Conservation (phyloP, 306 rosid species). For the Trichosanthes cucumerina region DNA sequence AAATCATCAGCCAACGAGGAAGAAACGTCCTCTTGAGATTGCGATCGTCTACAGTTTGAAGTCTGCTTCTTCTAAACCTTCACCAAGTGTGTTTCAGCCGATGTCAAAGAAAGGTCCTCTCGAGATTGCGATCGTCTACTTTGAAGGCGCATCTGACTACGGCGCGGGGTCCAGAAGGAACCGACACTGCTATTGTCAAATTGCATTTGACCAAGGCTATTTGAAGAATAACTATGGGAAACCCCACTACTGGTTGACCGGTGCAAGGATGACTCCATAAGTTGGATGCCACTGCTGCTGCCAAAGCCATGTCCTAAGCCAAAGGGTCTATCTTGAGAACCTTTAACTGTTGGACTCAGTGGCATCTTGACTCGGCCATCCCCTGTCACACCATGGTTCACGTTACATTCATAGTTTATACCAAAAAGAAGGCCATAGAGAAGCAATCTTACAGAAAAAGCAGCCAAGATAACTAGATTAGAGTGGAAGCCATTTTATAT, state of each 20-base stretch:
- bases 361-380: slow-evolving; percentile 90
- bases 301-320: slow-evolving; percentile 38
- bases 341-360: slow-evolving; percentile 67
- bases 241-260: slow-evolving; percentile 54
- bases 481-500: background rate
- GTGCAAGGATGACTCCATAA: slow-evolving; percentile 53
- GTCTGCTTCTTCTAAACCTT: slow-evolving; percentile 43
- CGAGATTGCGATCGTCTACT: slow-evolving; percentile 96
- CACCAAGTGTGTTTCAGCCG: slow-evolving; percentile 63
- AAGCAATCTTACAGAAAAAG: slow-evolving; percentile 1
- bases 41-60: slow-evolving; percentile 89
- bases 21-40: slow-evolving; percentile 85
- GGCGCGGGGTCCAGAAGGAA: slow-evolving; percentile 68
- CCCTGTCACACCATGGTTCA: slow-evolving; percentile 30
- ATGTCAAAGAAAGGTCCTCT: slow-evolving; percentile 72
- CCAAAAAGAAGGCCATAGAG: background rate
- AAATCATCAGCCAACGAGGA: slow-evolving; percentile 67
- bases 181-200: slow-evolving; percentile 45
- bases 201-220: slow-evolving; percentile 77
- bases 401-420: slow-evolving; percentile 12
- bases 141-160: slow-evolving; percentile 86
- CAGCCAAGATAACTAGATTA: background rate
- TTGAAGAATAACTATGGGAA: slow-evolving; percentile 78
- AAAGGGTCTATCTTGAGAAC: slow-evolving; percentile 47
- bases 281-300: slow-evolving; percentile 47